These are phyloP conservation scores for Populus euphratica DNA, from an alignment of 345 rosid genomes.

Conservation along the genomic window DNA sequence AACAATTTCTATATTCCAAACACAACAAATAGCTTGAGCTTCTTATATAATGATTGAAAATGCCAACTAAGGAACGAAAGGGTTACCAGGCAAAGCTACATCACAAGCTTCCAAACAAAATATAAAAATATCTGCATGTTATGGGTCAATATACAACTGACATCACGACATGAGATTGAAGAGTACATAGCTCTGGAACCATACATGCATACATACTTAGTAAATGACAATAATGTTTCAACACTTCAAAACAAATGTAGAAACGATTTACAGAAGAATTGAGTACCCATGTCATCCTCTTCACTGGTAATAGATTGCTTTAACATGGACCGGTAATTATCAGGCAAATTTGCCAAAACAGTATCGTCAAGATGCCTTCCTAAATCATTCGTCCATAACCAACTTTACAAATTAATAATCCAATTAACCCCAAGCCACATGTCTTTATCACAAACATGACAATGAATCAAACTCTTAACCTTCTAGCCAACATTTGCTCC, in stretches of 20 bases:
- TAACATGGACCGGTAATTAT: constrained; percentile 64
- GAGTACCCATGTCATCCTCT: constrained; percentile 81
- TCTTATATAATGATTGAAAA: neutral
- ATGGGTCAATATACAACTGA: neutral
- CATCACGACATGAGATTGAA: neutral
- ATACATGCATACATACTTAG: neutral
- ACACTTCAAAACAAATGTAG: neutral
- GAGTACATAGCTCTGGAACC: neutral
- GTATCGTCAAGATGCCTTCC: constrained; percentile 39
- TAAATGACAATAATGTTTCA: neutral
- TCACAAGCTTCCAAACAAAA: neutral
- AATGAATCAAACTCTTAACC: constrained; percentile 31
- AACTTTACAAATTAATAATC: neutral
- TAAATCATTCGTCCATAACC: constrained; percentile 16
- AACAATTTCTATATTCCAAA: neutral
- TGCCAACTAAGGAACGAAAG: neutral
- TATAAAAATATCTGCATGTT: neutral
- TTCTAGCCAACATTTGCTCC: constrained; percentile 59
- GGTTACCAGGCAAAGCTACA: neutral
- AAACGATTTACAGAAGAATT: neutral
- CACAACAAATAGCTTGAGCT: neutral
- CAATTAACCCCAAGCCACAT: neutral
- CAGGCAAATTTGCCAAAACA: constrained; percentile 60
- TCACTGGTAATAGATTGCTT: constrained; percentile 73
- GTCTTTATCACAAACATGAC: neutral